A percentile compares a stretch with the other conserved stretches of the same genome.
Evolutionary conservation across 2,329 filamentous ascomycete species (phyloP).

Genomic region (Fusarium tupiense): DNA sequence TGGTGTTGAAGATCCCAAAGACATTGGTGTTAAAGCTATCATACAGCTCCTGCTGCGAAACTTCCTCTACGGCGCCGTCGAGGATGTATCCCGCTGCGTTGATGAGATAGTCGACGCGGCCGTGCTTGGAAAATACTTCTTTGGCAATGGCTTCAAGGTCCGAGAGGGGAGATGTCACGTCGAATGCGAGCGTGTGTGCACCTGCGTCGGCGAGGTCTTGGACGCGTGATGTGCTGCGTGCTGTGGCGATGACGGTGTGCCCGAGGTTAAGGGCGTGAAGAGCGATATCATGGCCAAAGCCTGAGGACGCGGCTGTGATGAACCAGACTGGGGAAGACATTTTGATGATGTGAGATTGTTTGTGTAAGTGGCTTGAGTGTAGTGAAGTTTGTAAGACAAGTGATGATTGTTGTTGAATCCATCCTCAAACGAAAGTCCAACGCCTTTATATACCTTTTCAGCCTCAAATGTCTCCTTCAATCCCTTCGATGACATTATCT

Average conservation of each 20-base stretch:
- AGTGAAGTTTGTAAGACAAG: neutral
- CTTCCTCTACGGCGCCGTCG: constrained; percentile 54
- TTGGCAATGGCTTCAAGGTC: constrained; percentile 51
- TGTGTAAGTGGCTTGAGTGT: neutral
- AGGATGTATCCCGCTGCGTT: constrained; percentile 60
- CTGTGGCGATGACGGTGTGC: constrained; percentile 62
- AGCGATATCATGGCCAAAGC: constrained; percentile 60
- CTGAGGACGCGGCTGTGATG: constrained; percentile 61
- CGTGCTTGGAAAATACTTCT: constrained; percentile 45
- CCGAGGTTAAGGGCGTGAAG: constrained; percentile 55
- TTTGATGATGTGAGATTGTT: neutral
- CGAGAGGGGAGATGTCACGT: constrained; percentile 54
- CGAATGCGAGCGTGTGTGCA: constrained; percentile 56
- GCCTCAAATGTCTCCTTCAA: accelerated
- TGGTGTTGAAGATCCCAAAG: constrained; percentile 60
- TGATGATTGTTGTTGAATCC: neutral
- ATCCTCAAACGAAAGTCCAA: neutral
- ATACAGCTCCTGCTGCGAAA: constrained; percentile 49
- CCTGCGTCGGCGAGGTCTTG: constrained; percentile 55
- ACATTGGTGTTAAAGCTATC: constrained; percentile 62
- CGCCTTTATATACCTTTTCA: neutral
- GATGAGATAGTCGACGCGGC: constrained; percentile 58
- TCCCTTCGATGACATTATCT: neutral
- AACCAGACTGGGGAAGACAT: constrained; percentile 57
- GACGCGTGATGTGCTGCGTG: constrained; percentile 53